Evolutionary conservation across 129 eudicot species (phyloP), one percentile per base, ranked within the genome.

Genomic region (Solidago caesia): DNA sequence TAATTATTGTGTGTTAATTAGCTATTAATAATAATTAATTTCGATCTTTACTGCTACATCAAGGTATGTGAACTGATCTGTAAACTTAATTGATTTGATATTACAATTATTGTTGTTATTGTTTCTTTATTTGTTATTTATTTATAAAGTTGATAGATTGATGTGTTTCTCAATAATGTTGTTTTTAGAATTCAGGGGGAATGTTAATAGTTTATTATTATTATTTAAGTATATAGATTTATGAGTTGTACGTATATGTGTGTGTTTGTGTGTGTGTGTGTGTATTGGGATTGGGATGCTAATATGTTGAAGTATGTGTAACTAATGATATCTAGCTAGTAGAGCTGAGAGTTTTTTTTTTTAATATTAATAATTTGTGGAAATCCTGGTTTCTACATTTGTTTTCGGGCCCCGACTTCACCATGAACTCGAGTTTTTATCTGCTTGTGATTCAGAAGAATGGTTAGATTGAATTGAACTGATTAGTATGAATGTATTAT

Each of bases 61-160:
- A 73, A 79, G 83, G 83, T 79, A 10, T 42, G 71, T 70, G 57
- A 51, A 44, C 45, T 78, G 83, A 79, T 79, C 83, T 79, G 78
- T 33, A 43, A 27, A 27, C 44, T 73, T 44, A 46, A 72, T 4
- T 79, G 74, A 65, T 65, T 79, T 55, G 77, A 49, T 44, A 46
- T 44, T 33, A 55, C 56, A 33, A 1, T 64, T 64, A 10, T n/a
- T 64, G 39, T 63, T 61, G 48, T 27, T 21, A 21, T 21, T 21
- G 21, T 21, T 21, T 21, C 21, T 21, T 21, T 21, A 21, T 21
- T 21, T 21, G 0, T 21, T 21, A 21, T 21, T 21, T 21, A 21
- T 21, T 44, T 75, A 16, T 76, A 44, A 2, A 8, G 3, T 62
- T 16, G 39, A 5, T 56, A 66, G 74, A 21, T 21, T 21, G 21